Base-by-base conservation (phyloP, 805 yeast species). In the Pichia californica region DNA sequence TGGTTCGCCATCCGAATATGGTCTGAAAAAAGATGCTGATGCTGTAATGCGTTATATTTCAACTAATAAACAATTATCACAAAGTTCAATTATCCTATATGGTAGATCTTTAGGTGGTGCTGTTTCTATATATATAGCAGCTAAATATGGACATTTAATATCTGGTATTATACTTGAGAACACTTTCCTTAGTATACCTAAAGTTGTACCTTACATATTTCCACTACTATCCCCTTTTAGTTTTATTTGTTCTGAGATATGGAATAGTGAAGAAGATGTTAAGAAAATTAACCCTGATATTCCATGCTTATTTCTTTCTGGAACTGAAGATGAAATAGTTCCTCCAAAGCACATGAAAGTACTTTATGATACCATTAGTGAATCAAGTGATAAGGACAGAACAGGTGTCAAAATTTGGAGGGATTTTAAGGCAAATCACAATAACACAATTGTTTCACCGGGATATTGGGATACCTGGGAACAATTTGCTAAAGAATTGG, bases 31-130 rank as follows among this genome's bases (percentile, higher is more conserved):
- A 1, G 99, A 91, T 57, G 93, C 95, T 1, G 82, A 81, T 49
- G 69, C 88, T 0, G 80, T 82, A 2, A 69, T 86, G 68, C 63
- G 74, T 16, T 83, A 70, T 53, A 57, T 91, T n/a, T 41, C 55
- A 1, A 61, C 68, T 1, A 82, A 84, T 53, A 65, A 67, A 11
- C 80, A 73, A 48, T 70, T 80, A 43, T 64, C 68, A 38, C 61
- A 68, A 39, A 70, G 83, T 1, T 65, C 79, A 8, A 48, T 89
- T 2, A 66, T 87, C 1, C 67, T 88, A 9, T 88, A 88, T 58
- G 98, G 98, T 2, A 71, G 97, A 39, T 86, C 96, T 9, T 66
- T 91, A 11, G 99, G 99, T 29, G 98, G 98, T 3, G 99, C 98
- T 0, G 96, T 86, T 29, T 88, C 94, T 7, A 75, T 88, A 16